phyloP scores from a whole-genome alignment of 2,329 filamentous ascomycete genomes.

The Calonectria pauciramosa region DNA sequence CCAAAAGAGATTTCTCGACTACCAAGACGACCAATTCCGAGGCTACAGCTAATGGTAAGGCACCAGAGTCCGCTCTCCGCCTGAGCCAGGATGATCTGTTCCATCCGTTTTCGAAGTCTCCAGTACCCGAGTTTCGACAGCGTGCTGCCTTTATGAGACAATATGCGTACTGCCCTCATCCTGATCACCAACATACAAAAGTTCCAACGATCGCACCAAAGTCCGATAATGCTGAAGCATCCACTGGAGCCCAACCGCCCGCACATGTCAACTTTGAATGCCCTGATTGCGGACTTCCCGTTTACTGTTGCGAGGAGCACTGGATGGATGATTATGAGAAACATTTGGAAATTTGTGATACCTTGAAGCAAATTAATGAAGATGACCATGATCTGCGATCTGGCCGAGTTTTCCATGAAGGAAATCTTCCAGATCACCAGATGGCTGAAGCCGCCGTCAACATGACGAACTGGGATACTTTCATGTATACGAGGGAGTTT shows the following conservation, averaged over 20 bases:
- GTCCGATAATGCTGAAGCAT: conserved; percentile 70
- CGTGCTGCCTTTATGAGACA: conserved; percentile 93
- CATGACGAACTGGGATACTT: conserved; percentile 99
- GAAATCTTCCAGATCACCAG: conserved; percentile 89
- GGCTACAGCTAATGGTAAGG: conserved; percentile 44
- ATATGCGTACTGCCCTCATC: conserved; percentile 94
- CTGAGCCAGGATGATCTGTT: conserved; percentile 87
- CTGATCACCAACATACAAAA: conserved; percentile 84
- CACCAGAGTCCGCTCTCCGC: conserved; percentile 42
- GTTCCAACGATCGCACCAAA: conserved; percentile 75
- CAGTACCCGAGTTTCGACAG: conserved; percentile 87
- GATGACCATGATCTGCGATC: conserved; percentile 96
- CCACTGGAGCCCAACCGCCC: conserved; percentile 72
- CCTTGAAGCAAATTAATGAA: conserved; percentile 93
- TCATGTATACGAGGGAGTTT: conserved; percentile 93
- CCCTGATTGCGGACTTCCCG: conserved; percentile 93
- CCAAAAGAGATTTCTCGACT: conserved; percentile 49
- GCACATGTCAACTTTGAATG: conserved; percentile 94
- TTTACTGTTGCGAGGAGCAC: conserved; percentile 94
- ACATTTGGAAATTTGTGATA: conserved; percentile 93
- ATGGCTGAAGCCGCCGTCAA: conserved; percentile 95
- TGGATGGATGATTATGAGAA: conserved; percentile 97
- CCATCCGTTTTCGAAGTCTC: conserved; percentile 91
- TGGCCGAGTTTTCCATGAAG: conserved; percentile 93
- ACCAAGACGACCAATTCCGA: conserved; percentile 44